A percentile compares a stretch with the other conserved stretches of the same genome.
Conservation (phyloP, 73 alveolate species). For the Durusdinium trenchii region DNA sequence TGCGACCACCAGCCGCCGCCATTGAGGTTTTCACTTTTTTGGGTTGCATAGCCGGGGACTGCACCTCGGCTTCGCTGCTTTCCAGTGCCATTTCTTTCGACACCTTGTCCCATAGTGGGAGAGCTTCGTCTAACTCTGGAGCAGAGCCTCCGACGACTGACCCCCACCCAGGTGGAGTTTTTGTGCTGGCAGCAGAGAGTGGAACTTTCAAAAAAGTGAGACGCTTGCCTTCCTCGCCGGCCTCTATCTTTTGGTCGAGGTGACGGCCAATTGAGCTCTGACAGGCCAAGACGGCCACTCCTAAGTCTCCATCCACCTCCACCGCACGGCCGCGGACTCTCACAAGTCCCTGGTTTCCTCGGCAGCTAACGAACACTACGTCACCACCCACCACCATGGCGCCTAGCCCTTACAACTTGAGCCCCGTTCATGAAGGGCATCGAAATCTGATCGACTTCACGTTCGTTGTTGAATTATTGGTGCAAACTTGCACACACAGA, state of each 20-base stretch:
- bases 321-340: not conserved
- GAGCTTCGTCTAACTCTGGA: too few species aligned
- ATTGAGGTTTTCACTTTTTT: not conserved
- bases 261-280: too few species aligned
- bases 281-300: not conserved
- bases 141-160: too few species aligned
- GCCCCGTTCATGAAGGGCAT: too few species aligned
- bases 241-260: not conserved
- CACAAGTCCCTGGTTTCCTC: not conserved
- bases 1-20: too few species aligned
- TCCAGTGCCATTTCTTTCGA: not conserved
- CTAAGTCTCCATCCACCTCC: not conserved
- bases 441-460: too few species aligned
- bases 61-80: slow-evolving; percentile 32
- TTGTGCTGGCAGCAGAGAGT: too few species aligned
- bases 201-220: not conserved
- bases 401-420: not conserved
- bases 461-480: too few species aligned
- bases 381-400: not conserved
- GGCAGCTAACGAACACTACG: not conserved
- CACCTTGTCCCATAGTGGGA: not conserved
- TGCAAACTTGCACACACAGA: too few species aligned
- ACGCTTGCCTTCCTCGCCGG: not conserved
- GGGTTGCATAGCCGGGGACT: not conserved
- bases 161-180: not conserved